Percentiles rank a stretch among this genome's conserved stretches.
These are phyloP conservation scores for Didymella segeticola DNA, from an alignment of 2,329 filamentous ascomycete species.

Conservation along the genomic window DNA sequence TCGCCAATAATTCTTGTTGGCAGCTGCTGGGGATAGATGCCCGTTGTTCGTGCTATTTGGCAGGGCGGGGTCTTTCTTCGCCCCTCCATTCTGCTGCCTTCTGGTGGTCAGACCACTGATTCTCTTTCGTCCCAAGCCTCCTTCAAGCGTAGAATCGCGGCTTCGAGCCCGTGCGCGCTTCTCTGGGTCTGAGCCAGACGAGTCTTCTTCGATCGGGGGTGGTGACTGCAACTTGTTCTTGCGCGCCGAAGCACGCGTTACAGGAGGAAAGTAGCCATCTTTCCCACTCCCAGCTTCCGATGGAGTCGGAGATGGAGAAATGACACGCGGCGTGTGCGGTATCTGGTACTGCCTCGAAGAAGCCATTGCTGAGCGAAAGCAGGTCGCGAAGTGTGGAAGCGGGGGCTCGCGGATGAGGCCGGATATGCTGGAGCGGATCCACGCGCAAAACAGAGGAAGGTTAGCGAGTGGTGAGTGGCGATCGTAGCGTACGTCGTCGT, in stretches of 20 bases:
- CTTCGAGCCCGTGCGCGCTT: slow-evolving; percentile 72
- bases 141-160: slow-evolving; percentile 66
- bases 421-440: slow-evolving; percentile 52
- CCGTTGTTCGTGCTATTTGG: slow-evolving; percentile 62
- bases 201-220: slow-evolving; percentile 67
- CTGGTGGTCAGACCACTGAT: slow-evolving; percentile 61
- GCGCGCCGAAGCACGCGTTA: slow-evolving; percentile 76
- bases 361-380: slow-evolving; percentile 50
- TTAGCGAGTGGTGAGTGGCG: slow-evolving; percentile 27
- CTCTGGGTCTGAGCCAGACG: slow-evolving; percentile 62
- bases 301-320: slow-evolving; percentile 78
- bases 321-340: slow-evolving; percentile 83
- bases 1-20: slow-evolving; percentile 77
- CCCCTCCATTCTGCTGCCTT: slow-evolving; percentile 44
- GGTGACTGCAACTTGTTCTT: slow-evolving; percentile 66
- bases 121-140: slow-evolving; percentile 49
- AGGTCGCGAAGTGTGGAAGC: slow-evolving; percentile 64
- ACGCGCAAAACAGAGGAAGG: slow-evolving; percentile 36
- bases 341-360: slow-evolving; percentile 63
- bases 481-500: slow-evolving; percentile 9
- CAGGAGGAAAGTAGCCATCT: slow-evolving; percentile 73
- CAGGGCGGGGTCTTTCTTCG: slow-evolving; percentile 51
- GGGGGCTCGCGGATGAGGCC: slow-evolving; percentile 64
- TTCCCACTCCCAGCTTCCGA: slow-evolving; percentile 53
- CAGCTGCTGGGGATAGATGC: slow-evolving; percentile 70